Percentiles rank a stretch among this genome's conserved stretches.
Conservation (phyloP, 2,329 filamentous ascomycete genomes). For the Aspergillus piperis region DNA sequence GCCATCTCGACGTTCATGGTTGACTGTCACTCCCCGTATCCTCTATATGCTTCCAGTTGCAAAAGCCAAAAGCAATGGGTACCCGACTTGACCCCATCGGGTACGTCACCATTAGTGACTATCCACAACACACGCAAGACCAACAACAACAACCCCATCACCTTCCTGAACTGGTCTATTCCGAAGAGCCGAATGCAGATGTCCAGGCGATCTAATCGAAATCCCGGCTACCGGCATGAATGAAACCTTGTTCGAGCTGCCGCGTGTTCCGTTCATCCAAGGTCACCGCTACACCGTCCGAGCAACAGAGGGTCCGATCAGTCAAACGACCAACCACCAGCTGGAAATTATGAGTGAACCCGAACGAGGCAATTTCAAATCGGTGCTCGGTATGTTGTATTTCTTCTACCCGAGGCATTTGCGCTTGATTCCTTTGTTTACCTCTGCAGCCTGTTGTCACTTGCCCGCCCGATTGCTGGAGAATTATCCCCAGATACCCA, state of each 20-base stretch:
- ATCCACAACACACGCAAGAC: too few species aligned
- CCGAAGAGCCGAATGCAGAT: too few species aligned
- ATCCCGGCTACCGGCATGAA: constrained; percentile 27
- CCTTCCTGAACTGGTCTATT: too few species aligned
- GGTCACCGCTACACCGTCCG: constrained; percentile 37
- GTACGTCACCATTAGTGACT: too few species aligned
- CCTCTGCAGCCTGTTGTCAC: background rate
- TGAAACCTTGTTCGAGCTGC: constrained; percentile 30
- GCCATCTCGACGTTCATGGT: too few species aligned
- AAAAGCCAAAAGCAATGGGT: too few species aligned
- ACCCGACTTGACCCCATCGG: too few species aligned
- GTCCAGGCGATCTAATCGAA: background rate
- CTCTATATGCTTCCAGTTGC: too few species aligned
- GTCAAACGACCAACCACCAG: constrained; percentile 27
- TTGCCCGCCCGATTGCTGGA: background rate
- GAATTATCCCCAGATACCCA: background rate
- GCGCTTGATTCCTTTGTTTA: background rate
- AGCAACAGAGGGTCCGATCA: constrained; percentile 23
- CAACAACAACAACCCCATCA: too few species aligned
- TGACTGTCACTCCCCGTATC: too few species aligned
- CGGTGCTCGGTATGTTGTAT: background rate
- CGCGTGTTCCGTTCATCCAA: constrained; percentile 26
- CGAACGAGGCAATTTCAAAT: constrained; percentile 27
- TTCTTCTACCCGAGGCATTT: background rate
- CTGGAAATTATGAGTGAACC: constrained; percentile 22